These are phyloP conservation scores for Epithemia pelagica DNA, from an alignment of 108 stramenopile genomes.

Conservation along the genomic window DNA sequence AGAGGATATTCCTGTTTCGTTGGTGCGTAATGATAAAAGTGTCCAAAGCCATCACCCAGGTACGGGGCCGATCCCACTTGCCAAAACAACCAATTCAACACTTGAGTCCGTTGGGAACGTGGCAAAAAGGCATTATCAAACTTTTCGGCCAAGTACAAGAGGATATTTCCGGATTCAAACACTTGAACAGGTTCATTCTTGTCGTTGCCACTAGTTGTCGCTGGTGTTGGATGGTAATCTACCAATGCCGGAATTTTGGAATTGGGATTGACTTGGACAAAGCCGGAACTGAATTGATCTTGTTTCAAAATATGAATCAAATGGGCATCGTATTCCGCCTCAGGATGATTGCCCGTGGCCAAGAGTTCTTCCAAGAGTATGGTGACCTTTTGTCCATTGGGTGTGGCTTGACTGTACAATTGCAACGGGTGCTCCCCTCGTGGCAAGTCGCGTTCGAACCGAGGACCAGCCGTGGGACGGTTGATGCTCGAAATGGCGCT, in stretches of 20 bases:
- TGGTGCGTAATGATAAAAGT: slow-evolving; percentile 67
- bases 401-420: slow-evolving; percentile 74
- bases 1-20: slow-evolving; percentile 70
- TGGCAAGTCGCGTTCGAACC: slow-evolving; percentile 46
- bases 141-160: slow-evolving; percentile 76
- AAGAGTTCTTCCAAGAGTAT: slow-evolving; percentile 74
- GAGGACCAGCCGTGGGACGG: slow-evolving; percentile 60
- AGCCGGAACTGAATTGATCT: slow-evolving; percentile 76
- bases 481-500: too few relatives aligned
- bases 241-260: slow-evolving; percentile 83
- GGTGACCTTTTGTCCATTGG: slow-evolving; percentile 84
- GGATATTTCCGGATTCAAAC: slow-evolving; percentile 76
- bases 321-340: slow-evolving; percentile 72
- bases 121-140: slow-evolving; percentile 52
- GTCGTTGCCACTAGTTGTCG: slow-evolving; percentile 29
- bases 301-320: slow-evolving; percentile 48
- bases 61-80: slow-evolving; percentile 65
- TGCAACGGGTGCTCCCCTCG: slow-evolving; percentile 63
- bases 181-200: slow-evolving; percentile 42
- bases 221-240: too few relatives aligned
- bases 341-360: slow-evolving; percentile 27
- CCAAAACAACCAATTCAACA: slow-evolving; percentile 85
- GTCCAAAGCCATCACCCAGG: slow-evolving; percentile 74
- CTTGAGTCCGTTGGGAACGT: slow-evolving; percentile 26
- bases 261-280: slow-evolving; percentile 82